Evolutionary conservation across 805 yeast genomes (phyloP), one percentile per base, ranked within the genome.

Genomic region (Schwanniomyces vanrijiae): DNA sequence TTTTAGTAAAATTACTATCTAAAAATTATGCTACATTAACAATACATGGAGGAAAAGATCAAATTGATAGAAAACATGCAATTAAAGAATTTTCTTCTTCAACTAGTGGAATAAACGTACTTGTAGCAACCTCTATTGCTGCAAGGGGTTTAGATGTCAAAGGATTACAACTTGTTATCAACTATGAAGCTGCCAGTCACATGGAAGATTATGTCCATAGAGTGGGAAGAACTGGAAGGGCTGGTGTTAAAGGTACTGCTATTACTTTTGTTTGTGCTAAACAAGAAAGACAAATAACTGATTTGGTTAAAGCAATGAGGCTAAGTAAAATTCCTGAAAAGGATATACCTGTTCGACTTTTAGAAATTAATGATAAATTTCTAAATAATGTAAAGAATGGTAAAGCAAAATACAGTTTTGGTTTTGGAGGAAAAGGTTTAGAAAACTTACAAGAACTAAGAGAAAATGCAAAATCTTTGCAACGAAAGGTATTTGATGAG

Each of bases 91-190:
- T 92, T 64, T 64, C 74, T 1, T 52, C 55, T 3, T 77, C 80
- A 47, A 70, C 63, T 5, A 86, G 89, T 11, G 73, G 75, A 0
- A 68, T 82, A 3, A 79, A 82, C 46, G 80, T 90, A 1, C 69
- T 94, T 42, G 80, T 94, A 22, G 96, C 97, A 6, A 94, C 99
- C 0, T 94, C 96, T 2, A 87, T 94, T 21, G 90, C 97, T 2
- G 96, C 99, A 0, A 76, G 99, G 51, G 99, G 99, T 0, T 70
- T 94, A 20, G 97, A 94, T 66, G 97, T 94, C n/a, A 87, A 90
- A 44, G 86, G 84, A 19, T 77, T 92, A 21, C 83, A 83, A 47
- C 64, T 91, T 38, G 98, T 94, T 2, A 72, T 94, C 5, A 88
- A 94, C 52, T 68, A 59, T 50, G 79, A 75, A n/a, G 72, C 90